Conservation (phyloP, 495 filamentous ascomycete genomes). For the Podospora didyma region DNA sequence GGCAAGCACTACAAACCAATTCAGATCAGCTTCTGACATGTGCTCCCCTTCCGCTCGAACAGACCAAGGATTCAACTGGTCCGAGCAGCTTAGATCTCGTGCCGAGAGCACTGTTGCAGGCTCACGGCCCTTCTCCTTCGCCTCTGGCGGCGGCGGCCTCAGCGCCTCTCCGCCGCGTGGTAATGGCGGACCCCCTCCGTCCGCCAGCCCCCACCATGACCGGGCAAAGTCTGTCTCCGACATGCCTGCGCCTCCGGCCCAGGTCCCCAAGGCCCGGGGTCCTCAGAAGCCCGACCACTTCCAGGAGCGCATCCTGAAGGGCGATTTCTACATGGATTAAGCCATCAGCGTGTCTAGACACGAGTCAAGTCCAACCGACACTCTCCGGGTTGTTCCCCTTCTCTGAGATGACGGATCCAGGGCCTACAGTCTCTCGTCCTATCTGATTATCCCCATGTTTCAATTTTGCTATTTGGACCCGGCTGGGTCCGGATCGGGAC, state of each 20-base stretch:
- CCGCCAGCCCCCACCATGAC: conserved; percentile 53
- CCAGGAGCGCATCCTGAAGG: conserved; percentile 93
- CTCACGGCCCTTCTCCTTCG: conserved; percentile 41
- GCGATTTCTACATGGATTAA: conserved; percentile 97
- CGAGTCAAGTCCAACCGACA: background rate
- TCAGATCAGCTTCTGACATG: conserved; percentile 59
- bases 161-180: conserved; percentile 29
- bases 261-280: conserved; percentile 38
- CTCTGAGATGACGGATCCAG: background rate
- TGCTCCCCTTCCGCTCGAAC: conserved; percentile 44
- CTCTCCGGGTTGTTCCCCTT: background rate
- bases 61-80: conserved; percentile 93
- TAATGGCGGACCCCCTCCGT: conserved; percentile 34
- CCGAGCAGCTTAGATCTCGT: conserved; percentile 84
- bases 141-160: conserved; percentile 21
- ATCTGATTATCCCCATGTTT: background rate
- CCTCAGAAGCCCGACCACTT: conserved; percentile 77
- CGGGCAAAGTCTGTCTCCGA: conserved; percentile 65
- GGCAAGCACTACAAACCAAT: conserved; percentile 50
- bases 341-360: background rate
- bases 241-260: conserved; percentile 58
- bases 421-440: background rate
- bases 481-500: background rate
- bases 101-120: conserved; percentile 72
- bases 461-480: background rate